Base-by-base conservation (phyloP, 2,329 filamentous ascomycete species). In the Fusarium sp. region DNA sequence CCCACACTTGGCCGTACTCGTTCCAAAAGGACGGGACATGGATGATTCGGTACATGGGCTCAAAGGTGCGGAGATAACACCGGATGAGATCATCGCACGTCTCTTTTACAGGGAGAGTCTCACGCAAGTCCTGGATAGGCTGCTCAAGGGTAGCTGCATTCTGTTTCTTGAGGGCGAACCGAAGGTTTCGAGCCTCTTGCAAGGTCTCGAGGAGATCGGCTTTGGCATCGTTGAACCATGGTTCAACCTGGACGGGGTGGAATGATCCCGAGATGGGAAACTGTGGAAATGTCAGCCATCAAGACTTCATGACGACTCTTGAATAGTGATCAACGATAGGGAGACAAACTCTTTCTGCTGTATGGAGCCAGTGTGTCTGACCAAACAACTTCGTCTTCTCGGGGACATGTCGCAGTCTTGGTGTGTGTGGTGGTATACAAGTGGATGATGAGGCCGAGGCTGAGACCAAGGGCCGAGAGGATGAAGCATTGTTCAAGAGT, bases 381-480 rank as follows among this genome's bases (percentile, higher is more conserved):
- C 77, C 77, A 47, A 78, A 78, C 8, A 78, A 52, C 59, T 78
- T 78, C 13, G 77, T 78, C 57, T 78, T 78, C 42, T 79, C 77
- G 2, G 77, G 77, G 22, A 79, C 71, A 61, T 77, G 70, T 16
- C 77, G 77, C 20, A 79, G 67, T 40, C 77, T 70, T 29, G 77
- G 76, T 40, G 62, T 67, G 29, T 75, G 66, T 14, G 77, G 74
- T 9, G 66, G 70, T 56, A 78, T 77, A 20, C 73, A 73, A 40
- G 69, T 70, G 16, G 69, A 66, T 4, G 64, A 69, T 16, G 71
- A 60, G 11, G 57, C 38, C 24, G 65, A 38, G 2, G 60, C 27
- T 14, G 37, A 38, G 16, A 20, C 8, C 3, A 45, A 50, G 7
- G 71, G 47, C 22, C 58, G 63, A 27, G 61, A 24, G 2, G 20